Conservation (phyloP, 2,329 filamentous ascomycete genomes). For the Pyrenophora graminea region DNA sequence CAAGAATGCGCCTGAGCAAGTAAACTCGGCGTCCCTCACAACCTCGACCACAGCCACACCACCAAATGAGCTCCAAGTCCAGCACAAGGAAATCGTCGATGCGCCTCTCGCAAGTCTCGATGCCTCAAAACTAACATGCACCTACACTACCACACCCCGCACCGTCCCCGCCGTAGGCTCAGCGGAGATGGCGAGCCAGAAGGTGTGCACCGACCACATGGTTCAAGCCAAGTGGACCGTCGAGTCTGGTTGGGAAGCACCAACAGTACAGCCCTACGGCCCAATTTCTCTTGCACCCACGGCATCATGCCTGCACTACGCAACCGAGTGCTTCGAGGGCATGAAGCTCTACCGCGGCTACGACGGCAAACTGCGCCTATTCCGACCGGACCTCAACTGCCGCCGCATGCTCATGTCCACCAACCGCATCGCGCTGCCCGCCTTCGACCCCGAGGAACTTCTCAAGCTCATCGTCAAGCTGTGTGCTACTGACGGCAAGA, state of each 20-base stretch:
- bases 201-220: conserved; percentile 82
- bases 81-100: conserved; percentile 16
- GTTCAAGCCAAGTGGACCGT: conserved; percentile 71
- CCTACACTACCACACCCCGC: conserved; percentile 48
- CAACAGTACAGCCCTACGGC: conserved; percentile 76
- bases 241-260: conserved; percentile 70
- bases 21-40: conserved; percentile 31
- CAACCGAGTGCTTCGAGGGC: conserved; percentile 89
- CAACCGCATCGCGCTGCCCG: conserved; percentile 72
- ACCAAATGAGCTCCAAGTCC: conserved; percentile 23
- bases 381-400: conserved; percentile 76
- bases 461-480: conserved; percentile 75
- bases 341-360: conserved; percentile 72
- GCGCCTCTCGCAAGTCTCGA: conserved; percentile 47
- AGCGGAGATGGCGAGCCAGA: conserved; percentile 47
- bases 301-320: conserved; percentile 82
- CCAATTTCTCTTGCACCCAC: conserved; percentile 79
- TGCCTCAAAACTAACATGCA: conserved; percentile 50
- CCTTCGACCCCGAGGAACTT: conserved; percentile 71
- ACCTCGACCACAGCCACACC: conserved; percentile 31
- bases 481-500: conserved; percentile 71
- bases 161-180: conserved; percentile 49
- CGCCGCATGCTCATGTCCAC: conserved; percentile 62
- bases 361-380: conserved; percentile 74
- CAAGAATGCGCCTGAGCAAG: conserved; percentile 38